Conservation (phyloP, 2,329 filamentous ascomycete species). For the Fusarium algeriense region DNA sequence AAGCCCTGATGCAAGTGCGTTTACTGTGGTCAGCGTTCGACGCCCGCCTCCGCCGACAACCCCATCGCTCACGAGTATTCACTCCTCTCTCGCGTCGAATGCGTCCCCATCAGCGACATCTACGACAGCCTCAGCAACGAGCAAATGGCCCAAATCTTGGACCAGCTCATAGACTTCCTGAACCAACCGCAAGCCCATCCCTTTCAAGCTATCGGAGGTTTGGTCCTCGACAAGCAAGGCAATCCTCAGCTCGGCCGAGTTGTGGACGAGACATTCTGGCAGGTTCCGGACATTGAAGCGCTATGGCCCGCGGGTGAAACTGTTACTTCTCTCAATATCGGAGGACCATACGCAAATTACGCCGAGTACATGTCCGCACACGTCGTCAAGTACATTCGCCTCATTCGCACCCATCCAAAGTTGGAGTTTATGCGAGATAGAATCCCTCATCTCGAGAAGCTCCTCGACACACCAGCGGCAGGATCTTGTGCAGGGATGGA, state of each 20-base stretch:
- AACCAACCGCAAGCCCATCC: accelerated
- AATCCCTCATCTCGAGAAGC: background rate
- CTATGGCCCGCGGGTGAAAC: background rate
- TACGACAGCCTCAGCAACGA: background rate
- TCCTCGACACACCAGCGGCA: background rate
- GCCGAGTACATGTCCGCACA: accelerated
- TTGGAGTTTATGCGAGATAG: accelerated
- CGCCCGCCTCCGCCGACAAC: accelerated
- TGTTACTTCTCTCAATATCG: background rate
- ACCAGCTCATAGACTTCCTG: background rate
- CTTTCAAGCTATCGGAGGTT: background rate
- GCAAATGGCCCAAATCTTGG: accelerated
- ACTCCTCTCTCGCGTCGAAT: accelerated
- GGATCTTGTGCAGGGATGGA: background rate
- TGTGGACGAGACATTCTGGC: background rate
- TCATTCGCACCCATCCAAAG: accelerated
- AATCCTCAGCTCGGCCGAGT: background rate
- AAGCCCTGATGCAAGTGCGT: too few species aligned
- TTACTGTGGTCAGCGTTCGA: background rate
- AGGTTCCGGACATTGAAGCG: background rate
- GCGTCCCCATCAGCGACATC: background rate
- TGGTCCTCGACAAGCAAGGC: accelerated
- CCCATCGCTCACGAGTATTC: background rate
- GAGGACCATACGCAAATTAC: background rate
- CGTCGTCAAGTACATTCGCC: accelerated